These are phyloP conservation scores for Xylaria sp. DNA, from an alignment of 2,329 filamentous ascomycete species.

Conservation along the genomic window DNA sequence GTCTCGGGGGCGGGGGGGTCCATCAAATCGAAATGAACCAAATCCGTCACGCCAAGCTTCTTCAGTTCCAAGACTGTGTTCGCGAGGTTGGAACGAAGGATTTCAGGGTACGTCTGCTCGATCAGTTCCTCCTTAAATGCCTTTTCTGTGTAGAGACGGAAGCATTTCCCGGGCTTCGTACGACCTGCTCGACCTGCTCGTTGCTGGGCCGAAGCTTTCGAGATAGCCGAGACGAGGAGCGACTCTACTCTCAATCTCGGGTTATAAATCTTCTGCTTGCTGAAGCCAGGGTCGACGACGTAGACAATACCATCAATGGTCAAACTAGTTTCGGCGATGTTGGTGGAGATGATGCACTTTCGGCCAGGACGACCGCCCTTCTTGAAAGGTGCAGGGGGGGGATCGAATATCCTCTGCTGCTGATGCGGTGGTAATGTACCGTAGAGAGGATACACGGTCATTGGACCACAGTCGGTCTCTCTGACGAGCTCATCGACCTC, in stretches of 20 bases:
- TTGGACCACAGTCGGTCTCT: constrained; percentile 89
- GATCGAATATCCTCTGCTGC: constrained; percentile 95
- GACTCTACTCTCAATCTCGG: constrained; percentile 96
- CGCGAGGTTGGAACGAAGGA: constrained; percentile 91
- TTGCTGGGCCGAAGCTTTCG: constrained; percentile 96
- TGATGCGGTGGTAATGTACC: constrained; percentile 91
- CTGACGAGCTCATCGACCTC: constrained; percentile 92
- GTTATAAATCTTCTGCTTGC: constrained; percentile 99
- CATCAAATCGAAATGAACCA: constrained; percentile 99
- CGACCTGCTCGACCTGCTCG: constrained; percentile 98
- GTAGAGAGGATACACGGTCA: constrained; percentile 93
- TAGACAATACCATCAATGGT: constrained; percentile 99
- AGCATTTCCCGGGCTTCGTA: constrained; percentile 98
- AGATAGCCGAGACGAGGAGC: constrained; percentile 95
- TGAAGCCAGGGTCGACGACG: constrained; percentile 98
- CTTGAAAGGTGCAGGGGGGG: constrained; percentile 77
- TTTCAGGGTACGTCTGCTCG: constrained; percentile 95
- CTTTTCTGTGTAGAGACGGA: constrained; percentile 92
- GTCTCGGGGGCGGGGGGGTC: constrained; percentile 98
- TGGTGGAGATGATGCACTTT: constrained; percentile 94
- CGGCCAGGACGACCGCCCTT: constrained; percentile 86
- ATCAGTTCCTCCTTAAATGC: constrained; percentile 99
- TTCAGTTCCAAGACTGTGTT: constrained; percentile 97
- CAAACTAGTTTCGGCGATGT: constrained; percentile 96
- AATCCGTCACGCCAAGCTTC: constrained; percentile 93